Conservation (phyloP, 257 asterid genomes). For the Parsonsia alboflavescens region DNA sequence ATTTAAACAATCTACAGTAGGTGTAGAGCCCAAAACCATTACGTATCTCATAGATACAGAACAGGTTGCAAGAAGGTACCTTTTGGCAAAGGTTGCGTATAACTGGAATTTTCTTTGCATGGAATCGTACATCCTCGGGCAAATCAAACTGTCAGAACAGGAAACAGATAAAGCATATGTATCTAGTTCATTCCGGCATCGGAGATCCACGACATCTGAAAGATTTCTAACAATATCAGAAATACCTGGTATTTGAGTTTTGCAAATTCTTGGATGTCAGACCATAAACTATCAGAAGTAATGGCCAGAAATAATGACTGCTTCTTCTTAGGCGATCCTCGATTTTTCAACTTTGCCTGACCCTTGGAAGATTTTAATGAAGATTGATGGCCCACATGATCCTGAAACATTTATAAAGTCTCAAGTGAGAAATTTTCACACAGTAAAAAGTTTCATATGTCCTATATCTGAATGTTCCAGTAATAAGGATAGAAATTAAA, state of each 20-base stretch:
- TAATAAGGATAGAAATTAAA: not conserved
- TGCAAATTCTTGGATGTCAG: conserved; percentile 74
- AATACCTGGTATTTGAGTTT: conserved; percentile 80
- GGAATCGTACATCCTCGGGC: conserved; percentile 56
- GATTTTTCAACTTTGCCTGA: conserved; percentile 46
- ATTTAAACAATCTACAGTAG: not conserved
- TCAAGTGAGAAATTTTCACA: not conserved
- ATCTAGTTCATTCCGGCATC: conserved; percentile 3
- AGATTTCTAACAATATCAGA: conserved; percentile 10
- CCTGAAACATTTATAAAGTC: conserved; percentile 39
- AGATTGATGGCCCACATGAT: conserved; percentile 41
- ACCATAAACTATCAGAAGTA: conserved; percentile 78
- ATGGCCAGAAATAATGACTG: conserved; percentile 48
- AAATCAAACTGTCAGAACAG: conserved; percentile 55
- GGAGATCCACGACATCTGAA: conserved; percentile 4
- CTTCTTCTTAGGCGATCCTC: conserved; percentile 46
- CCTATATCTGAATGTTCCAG: not conserved
- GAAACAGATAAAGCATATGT: conserved; percentile 8
- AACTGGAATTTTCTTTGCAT: conserved; percentile 68
- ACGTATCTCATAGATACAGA: not conserved
- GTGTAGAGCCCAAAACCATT: not conserved
- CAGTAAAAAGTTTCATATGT: not conserved
- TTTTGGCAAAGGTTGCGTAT: conserved; percentile 79
- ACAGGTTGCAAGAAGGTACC: conserved; percentile 31
- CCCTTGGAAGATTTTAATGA: conserved; percentile 46